A percentile compares a stretch with the other conserved stretches of the same genome.
phyloP scores from a whole-genome alignment of 345 rosid genomes.

The Punica granatum region DNA sequence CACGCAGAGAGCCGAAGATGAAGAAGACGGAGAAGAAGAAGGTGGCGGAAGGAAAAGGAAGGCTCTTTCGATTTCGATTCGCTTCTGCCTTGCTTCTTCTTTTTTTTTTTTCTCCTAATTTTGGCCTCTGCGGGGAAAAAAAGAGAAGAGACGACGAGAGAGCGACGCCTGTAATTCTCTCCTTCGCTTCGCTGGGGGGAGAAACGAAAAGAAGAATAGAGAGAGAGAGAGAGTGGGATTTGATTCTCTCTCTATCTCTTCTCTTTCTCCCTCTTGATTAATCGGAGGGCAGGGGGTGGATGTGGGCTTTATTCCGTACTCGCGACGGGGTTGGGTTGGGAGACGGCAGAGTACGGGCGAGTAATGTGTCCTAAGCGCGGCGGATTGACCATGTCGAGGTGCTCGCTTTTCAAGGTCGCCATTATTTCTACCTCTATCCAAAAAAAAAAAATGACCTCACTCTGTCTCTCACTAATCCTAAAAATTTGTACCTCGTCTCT shows the following conservation, averaged over 20 bases:
- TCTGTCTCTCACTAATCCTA: no score
- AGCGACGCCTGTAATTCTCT: conserved; percentile 16
- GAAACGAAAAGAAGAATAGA: not conserved
- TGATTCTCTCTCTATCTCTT: not conserved
- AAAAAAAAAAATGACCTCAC: no score
- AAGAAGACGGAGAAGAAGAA: not conserved
- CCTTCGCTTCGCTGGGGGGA: not conserved
- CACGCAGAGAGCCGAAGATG: not conserved
- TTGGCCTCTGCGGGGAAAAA: not conserved
- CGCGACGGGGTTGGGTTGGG: not conserved
- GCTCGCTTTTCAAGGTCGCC: no score
- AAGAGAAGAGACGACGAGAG: not conserved
- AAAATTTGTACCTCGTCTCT: no score
- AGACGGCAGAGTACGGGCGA: not conserved
- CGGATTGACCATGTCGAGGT: no score
- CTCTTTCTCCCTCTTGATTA: not conserved
- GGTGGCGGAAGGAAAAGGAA: not conserved
- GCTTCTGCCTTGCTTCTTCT: not conserved
- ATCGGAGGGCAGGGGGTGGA: not conserved
- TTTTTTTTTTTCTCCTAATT: no score
- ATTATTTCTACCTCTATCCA: no score
- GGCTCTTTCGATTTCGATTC: not conserved
- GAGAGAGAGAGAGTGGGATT: not conserved
- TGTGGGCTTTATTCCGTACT: no score
- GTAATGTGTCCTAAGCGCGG: no score